Evolutionary conservation across 768 basidiomycete species (phyloP).

Genomic region (Serendipita vermifera): DNA sequence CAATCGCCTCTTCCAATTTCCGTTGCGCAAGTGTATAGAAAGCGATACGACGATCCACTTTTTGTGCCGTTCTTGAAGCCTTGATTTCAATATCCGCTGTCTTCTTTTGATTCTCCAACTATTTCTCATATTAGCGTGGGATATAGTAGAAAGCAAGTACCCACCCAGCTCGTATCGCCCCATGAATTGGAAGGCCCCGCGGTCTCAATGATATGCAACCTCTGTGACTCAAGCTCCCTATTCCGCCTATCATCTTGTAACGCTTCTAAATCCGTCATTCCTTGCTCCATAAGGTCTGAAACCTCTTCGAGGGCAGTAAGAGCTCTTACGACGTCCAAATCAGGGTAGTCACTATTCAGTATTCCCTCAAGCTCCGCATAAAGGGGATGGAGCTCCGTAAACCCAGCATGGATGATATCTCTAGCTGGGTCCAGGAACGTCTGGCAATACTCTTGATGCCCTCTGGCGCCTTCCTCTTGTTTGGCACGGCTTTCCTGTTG

Average conservation of each 20-base stretch:
- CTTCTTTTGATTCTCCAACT: neutral
- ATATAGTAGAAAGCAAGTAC: neutral
- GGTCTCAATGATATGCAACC: neutral
- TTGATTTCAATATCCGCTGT: neutral
- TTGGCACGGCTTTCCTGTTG: neutral
- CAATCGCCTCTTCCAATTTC: neutral
- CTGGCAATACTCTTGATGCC: neutral
- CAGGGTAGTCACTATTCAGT: neutral
- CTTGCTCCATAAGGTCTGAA: neutral
- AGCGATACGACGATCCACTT: neutral
- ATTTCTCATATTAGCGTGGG: neutral
- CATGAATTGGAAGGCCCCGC: neutral
- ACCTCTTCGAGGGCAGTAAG: neutral
- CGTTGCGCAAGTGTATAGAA: neutral
- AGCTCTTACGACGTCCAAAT: neutral
- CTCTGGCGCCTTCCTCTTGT: neutral
- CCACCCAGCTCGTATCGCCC: neutral
- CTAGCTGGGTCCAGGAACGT: neutral
- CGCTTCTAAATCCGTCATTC: neutral
- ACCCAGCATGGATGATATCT: neutral
- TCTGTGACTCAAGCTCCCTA: neutral
- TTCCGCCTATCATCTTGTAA: neutral
- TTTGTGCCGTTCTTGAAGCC: neutral
- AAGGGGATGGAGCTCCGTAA: constrained; percentile 5
- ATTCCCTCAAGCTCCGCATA: neutral